These are phyloP conservation scores for Phytophthora chlamydospora DNA, from an alignment of 352 stramenopile species.

Conservation along the genomic window DNA sequence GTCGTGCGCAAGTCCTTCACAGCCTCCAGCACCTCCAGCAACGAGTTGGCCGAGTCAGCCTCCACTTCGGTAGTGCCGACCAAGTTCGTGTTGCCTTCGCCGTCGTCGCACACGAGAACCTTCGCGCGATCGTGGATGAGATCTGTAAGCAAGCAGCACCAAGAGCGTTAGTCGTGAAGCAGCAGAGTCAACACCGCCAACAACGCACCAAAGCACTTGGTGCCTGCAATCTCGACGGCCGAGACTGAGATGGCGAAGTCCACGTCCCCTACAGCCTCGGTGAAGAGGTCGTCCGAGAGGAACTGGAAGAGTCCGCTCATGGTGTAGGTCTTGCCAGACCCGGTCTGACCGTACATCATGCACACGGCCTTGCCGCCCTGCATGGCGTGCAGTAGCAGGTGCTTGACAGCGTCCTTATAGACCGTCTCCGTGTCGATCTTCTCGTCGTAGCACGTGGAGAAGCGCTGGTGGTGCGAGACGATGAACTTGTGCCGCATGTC, in stretches of 20 bases:
- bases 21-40: constrained; percentile 65
- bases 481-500: constrained; percentile 92
- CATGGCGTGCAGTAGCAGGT: constrained; percentile 74
- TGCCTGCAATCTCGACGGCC: constrained; percentile 65
- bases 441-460: constrained; percentile 83
- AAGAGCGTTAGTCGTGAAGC: neutral
- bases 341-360: constrained; percentile 84
- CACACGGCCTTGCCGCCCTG: constrained; percentile 73
- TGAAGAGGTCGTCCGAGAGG: constrained; percentile 74
- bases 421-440: constrained; percentile 75
- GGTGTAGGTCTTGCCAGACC: constrained; percentile 80
- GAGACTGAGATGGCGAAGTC: constrained; percentile 58
- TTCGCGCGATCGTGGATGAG: constrained; percentile 53
- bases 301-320: constrained; percentile 88
- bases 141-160: constrained; percentile 29
- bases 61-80: constrained; percentile 62
- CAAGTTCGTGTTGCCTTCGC: constrained; percentile 64
- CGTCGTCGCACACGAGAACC: constrained; percentile 78
- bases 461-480: constrained; percentile 73
- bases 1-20: constrained; percentile 81
- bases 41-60: constrained; percentile 61
- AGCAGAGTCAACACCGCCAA: neutral
- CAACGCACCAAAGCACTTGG: constrained; percentile 64
- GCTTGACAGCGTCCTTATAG: constrained; percentile 68
- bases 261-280: constrained; percentile 49